Evolutionary conservation across 345 rosid species (phyloP).

Genomic region (Heritiera littoralis): DNA sequence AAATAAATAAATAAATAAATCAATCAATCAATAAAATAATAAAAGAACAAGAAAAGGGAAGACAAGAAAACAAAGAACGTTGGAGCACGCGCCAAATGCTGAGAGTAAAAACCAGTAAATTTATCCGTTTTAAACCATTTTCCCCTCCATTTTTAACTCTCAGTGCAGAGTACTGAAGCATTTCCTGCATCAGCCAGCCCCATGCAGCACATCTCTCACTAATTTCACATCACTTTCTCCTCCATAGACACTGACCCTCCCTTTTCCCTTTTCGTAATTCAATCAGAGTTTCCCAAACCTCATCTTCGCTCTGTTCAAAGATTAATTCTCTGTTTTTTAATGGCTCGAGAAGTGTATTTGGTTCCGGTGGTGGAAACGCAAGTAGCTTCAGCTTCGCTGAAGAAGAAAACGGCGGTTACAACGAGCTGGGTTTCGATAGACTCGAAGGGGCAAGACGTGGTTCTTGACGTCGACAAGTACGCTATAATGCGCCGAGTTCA

Average conservation of each 20-base stretch:
- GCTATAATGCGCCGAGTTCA: conserved; percentile 59
- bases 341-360: conserved; percentile 21
- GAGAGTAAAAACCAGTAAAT: conserved; percentile 19
- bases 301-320: background rate
- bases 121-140: conserved; percentile 19
- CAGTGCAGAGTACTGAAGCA: background rate
- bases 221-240: background rate
- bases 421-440: conserved; percentile 49
- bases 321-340: background rate
- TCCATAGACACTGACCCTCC: background rate
- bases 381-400: conserved; percentile 19
- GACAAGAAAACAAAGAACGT: background rate
- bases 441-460: conserved; percentile 32
- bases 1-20: too few relatives aligned
- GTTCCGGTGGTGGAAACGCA: conserved; percentile 28
- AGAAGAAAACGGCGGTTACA: conserved; percentile 45
- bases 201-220: background rate
- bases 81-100: conserved; percentile 30
- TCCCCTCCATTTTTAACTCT: conserved; percentile 31
- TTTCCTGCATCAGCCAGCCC: background rate
- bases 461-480: conserved; percentile 54
- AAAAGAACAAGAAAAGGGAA: background rate
- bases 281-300: background rate
- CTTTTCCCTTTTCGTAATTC: background rate
- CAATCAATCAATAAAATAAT: too few relatives aligned